Base-by-base conservation (phyloP, 768 basidiomycete species). In the Russula dissimulans region DNA sequence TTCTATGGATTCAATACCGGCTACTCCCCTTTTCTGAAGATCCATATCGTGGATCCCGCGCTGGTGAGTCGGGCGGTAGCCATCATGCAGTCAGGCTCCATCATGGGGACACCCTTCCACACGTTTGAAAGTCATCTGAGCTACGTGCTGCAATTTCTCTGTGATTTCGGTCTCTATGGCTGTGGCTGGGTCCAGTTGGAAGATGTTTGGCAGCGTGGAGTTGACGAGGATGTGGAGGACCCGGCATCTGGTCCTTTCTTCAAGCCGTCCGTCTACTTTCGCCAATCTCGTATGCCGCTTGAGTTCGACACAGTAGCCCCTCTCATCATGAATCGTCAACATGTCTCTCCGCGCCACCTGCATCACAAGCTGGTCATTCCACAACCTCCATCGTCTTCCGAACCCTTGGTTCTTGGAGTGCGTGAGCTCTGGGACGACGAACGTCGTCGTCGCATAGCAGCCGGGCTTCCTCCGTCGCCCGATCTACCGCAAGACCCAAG, bases 391-490 rank as follows among this genome's bases (percentile, higher is more conserved):
- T 66, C 79, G 15, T 70, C 83, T 56, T 64, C 78, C 11, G 89
- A 90, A 65, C 91, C 89, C 46, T 79, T 95, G 31, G 88, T 99
- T 6, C 77, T 85, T 44, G 86, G 91, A 67, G 89, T 98, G 48
- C 85, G 90, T 63, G 95, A 97, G 72, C 77, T 98, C 2, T 99
- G 95, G 95, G 91, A 95, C 53, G 94, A 97, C 67, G 95, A 99
- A 73, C 82, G 89, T n/a, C 77, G 78, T 11, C 82, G 93, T 9
- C 79, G 95, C 18, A 70, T 72, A 29, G 77, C 77, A 4, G 80
- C 78, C 38, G 92, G 92, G 1, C 77, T 94, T 38, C 69, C 81
- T 60, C 84, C 92, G 5, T 81, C 88, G 17, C 88, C 89, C 12
- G 81, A 81, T 45, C 76, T 92, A 57, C 89, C 91, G 14, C 71